Evolutionary conservation across 2,329 filamentous ascomycete species (phyloP), one percentile per base, ranked within the genome.

Genomic region (Pezicula radicicola): DNA sequence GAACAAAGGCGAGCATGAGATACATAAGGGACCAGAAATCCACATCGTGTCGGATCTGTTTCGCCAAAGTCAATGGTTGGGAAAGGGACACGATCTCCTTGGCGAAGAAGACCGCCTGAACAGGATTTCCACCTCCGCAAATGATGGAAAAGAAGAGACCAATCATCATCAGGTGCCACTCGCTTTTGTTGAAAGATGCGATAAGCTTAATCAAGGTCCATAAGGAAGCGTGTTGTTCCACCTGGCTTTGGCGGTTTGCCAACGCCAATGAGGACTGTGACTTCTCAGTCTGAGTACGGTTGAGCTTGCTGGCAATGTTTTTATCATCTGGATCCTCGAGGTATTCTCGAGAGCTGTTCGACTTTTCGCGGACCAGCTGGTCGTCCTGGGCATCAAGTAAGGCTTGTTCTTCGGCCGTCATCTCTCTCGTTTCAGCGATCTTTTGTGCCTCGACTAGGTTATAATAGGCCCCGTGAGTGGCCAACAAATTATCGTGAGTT

Each of bases 11-110:
- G 50, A 97, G 77, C 80, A 96, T 91, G 57, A 92, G 78, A 69
- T 87, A 96, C 91, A 96, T 96, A 62, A 85, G 73, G 51, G 84
- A 85, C 91, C 91, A 97, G 68, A 96, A 96, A 65, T 91, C 83
- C 18, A 88, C 85, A 53, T 93, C 81, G 16, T 78, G 75, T 58
- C 86, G 81, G 48, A 95, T 77, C 49, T 83, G 70, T 28, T 30
- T 18, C 66, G 70, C 40, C 75, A 81, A 67, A 77, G 76, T 45
- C 42, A 45, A 45, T 28, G 42, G 42, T 27, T 16, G 21, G n/a
- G 85, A 82, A 12, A 94, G 77, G 8, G 84, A 82, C 54, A 83
- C 81, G 68, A 97, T 92, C 52, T 91, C 81, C 70, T 97, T 96
- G 63, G 91, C 87, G 63, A 97, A 95, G 71, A 97, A 87, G 58